Conservation (phyloP, 768 basidiomycete species). For the Sutorius australiensis region DNA sequence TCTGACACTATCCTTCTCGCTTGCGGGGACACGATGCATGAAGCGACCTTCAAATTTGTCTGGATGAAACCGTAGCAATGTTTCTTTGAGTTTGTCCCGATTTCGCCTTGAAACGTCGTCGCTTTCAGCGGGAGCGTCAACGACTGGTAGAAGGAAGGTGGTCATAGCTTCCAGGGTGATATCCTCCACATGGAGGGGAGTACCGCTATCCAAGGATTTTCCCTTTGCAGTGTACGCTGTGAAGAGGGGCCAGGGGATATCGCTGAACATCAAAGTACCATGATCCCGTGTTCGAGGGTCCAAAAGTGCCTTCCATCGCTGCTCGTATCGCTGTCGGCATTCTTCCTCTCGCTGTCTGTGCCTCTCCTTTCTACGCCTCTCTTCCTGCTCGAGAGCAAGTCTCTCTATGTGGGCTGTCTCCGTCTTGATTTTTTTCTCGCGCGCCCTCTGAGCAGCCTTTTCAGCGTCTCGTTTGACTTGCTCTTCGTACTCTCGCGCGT, state of each 20-base stretch:
- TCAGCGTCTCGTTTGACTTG: slow-evolving; percentile 52
- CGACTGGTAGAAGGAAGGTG: slow-evolving; percentile 49
- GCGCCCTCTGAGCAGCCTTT: slow-evolving; percentile 48
- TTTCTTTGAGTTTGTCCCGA: slow-evolving; percentile 63
- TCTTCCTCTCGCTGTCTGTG: slow-evolving; percentile 41
- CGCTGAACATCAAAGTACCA: slow-evolving; percentile 42
- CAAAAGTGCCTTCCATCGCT: slow-evolving; percentile 53
- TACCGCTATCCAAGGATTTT: slow-evolving; percentile 9
- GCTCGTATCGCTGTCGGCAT: slow-evolving; percentile 52
- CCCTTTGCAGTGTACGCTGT: slow-evolving; percentile 25
- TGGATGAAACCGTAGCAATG: slow-evolving; percentile 71
- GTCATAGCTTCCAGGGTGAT: slow-evolving; percentile 54
- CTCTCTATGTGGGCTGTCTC: slow-evolving; percentile 53
- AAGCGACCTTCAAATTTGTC: slow-evolving; percentile 80
- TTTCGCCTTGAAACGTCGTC: slow-evolving; percentile 40
- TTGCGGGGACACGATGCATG: slow-evolving; percentile 45
- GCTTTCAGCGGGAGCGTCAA: slow-evolving; percentile 14
- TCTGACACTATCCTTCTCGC: slow-evolving; percentile 47
- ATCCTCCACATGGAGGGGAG: slow-evolving; percentile 40
- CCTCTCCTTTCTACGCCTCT: slow-evolving; percentile 45
- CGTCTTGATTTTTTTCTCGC: slow-evolving; percentile 49
- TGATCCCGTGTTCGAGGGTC: slow-evolving; percentile 24
- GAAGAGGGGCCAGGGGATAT: slow-evolving; percentile 74
- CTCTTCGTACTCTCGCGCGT: slow-evolving; percentile 64
- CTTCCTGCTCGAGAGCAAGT: slow-evolving; percentile 50